phyloP scores from a whole-genome alignment of 2,329 filamentous ascomycete species.

The Pseudogymnoascus sp. region DNA sequence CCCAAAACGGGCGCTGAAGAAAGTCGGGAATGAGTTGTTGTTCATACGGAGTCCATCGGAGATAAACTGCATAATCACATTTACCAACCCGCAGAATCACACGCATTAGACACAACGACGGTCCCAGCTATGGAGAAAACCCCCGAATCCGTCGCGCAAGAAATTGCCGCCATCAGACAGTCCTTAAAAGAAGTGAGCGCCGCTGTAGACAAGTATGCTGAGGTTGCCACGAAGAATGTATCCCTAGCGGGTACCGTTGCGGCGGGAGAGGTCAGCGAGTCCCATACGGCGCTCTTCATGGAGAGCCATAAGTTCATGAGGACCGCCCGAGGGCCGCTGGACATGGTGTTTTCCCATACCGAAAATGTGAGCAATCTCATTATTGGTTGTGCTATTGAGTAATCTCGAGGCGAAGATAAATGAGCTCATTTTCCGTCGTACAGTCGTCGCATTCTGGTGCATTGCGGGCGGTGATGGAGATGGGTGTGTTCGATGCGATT shows the following conservation, averaged over 20 bases:
- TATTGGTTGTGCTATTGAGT: neutral
- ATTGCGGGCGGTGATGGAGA: conserved; percentile 16
- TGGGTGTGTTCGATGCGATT: conserved; percentile 19
- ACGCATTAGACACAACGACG: neutral
- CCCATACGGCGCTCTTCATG: conserved; percentile 10
- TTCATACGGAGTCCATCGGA: neutral
- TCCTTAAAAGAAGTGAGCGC: conserved; percentile 13
- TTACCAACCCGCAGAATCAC: neutral
- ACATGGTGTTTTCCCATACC: conserved; percentile 17
- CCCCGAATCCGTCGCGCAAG: conserved; percentile 12
- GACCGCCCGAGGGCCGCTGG: conserved; percentile 14
- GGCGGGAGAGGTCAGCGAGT: conserved; percentile 11
- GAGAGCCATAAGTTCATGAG: neutral
- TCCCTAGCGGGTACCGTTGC: conserved; percentile 7
- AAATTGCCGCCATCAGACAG: conserved; percentile 15
- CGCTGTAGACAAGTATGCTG: conserved; percentile 13
- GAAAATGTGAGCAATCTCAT: conserved; percentile 16
- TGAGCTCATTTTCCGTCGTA: neutral
- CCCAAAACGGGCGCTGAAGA: neutral
- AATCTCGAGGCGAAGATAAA: neutral
- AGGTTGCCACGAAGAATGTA: conserved; percentile 12
- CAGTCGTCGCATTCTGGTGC: conserved; percentile 13
- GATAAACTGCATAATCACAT: neutral
- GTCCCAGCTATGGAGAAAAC: neutral
- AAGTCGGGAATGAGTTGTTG: neutral